These are phyloP conservation scores for Phaeoacremonium minimum DNA, from an alignment of 2,329 filamentous ascomycete genomes.

Conservation along the genomic window DNA sequence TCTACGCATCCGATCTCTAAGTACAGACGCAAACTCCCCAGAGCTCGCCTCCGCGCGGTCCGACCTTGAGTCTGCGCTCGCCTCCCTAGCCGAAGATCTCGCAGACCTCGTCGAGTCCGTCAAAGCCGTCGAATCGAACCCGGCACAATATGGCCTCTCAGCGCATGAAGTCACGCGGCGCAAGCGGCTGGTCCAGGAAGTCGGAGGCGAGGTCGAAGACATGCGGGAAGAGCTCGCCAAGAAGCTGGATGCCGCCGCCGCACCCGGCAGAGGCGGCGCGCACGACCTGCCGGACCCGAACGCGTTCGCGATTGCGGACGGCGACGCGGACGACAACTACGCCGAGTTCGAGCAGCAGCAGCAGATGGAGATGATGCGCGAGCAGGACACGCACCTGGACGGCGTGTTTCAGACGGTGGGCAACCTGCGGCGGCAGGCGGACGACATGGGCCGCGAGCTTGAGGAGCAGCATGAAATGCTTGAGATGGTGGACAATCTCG, in stretches of 20 bases:
- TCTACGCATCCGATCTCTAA: conserved; percentile 87
- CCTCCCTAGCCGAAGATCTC: conserved; percentile 75
- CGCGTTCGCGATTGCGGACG: conserved; percentile 55
- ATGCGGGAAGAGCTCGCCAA: conserved; percentile 80
- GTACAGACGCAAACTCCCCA: conserved; percentile 66
- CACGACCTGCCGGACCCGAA: conserved; percentile 49
- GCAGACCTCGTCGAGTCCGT: conserved; percentile 85
- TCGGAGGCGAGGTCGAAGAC: conserved; percentile 81
- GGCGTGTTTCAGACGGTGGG: conserved; percentile 91
- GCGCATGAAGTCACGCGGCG: conserved; percentile 77
- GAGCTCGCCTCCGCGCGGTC: conserved; percentile 77
- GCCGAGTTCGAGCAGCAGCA: conserved; percentile 86
- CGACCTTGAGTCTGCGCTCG: conserved; percentile 63
- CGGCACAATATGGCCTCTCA: conserved; percentile 81
- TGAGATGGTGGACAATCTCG: conserved; percentile 76
- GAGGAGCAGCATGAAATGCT: conserved; percentile 93
- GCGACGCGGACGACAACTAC: conserved; percentile 57
- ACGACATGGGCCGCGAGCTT: conserved; percentile 92
- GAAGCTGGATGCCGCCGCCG: conserved; percentile 37
- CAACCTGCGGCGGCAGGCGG: conserved; percentile 82
- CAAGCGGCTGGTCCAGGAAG: conserved; percentile 78
- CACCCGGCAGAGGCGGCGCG: conserved; percentile 14
- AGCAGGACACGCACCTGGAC: conserved; percentile 91
- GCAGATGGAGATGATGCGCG: conserved; percentile 86
- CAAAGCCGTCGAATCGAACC: conserved; percentile 80